Evolutionary conservation across 2,329 filamentous ascomycete genomes (phyloP), one percentile per base, ranked within the genome.

Genomic region (Davidsoniella eucalypti): DNA sequence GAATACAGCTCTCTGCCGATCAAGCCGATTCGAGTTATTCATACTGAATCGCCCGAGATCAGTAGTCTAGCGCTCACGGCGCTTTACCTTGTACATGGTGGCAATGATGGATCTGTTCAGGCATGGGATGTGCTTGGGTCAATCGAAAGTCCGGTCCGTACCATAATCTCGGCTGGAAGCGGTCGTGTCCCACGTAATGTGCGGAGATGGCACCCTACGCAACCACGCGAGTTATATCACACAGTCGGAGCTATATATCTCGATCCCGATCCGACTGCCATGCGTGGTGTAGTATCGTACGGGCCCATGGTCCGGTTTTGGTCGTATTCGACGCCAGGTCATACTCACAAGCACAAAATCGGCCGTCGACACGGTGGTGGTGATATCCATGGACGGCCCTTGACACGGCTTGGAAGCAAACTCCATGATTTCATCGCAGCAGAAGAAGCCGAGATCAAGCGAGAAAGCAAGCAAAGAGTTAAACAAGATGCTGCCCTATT

Each of bases 121-220:
- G 85, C 87, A 5, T 98, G 92, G 92, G 92, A 98, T 66, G 85
- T 84, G n/a, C 69, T 98, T 44, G 86, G 82, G 1, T 96, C 90
- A 2, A 83, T 75, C 0, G 65, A 73, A 16, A 78, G 82, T 17
- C 86, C 92, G 0, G 75, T 96, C 47, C 79, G 87, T 38, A 96
- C 87, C 0, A 70, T 98, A 49, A 88, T 94, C 60, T 86, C 87
- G 2, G 80, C 84, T 12, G 87, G 90, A 56, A 84, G 84, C 2
- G 82, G 84, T 6, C 80, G 87, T 25, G 82, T 88, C 47, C 84
- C 88, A 55, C 84, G 88, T 51, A 79, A 87, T 55, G 67, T 78
- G 57, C 62, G 70, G 40, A 62, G 71, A 21, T 64, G 70, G 54
- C 72, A 75, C 39, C 64, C 75, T 69, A 58, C 80, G 2, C 68